phyloP scores from a whole-genome alignment of 2,329 filamentous ascomycete genomes.

The Plenodomus lindquistii region DNA sequence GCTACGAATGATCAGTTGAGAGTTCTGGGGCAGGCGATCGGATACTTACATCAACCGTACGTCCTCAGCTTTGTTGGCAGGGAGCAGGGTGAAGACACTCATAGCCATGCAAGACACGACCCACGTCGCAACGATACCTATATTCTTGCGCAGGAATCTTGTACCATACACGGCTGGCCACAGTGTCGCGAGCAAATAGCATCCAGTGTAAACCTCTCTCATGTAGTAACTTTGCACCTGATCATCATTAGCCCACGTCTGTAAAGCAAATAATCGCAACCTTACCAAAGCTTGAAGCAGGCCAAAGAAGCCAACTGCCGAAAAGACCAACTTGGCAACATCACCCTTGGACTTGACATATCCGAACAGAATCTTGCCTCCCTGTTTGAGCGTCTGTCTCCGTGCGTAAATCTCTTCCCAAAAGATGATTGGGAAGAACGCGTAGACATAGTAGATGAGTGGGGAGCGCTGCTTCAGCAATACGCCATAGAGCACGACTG shows the following conservation, averaged over 20 bases:
- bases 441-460: slow-evolving; percentile 84
- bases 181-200: slow-evolving; percentile 74
- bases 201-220: slow-evolving; percentile 80
- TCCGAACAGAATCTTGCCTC: slow-evolving; percentile 69
- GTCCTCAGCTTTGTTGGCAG: slow-evolving; percentile 83
- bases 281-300: slow-evolving; percentile 74
- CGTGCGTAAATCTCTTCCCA: slow-evolving; percentile 94
- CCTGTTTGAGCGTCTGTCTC: slow-evolving; percentile 68
- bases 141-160: slow-evolving; percentile 70
- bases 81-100: slow-evolving; percentile 88
- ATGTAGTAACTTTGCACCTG: slow-evolving; percentile 91
- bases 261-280: background rate
- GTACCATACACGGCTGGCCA: slow-evolving; percentile 80
- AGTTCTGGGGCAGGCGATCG: too few relatives aligned
- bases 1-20: slow-evolving; percentile 49
- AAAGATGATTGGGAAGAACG: slow-evolving; percentile 88
- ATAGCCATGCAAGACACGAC: slow-evolving; percentile 75
- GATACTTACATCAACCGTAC: slow-evolving; percentile 70
- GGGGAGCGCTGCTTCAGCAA: slow-evolving; percentile 81
- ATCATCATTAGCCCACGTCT: slow-evolving; percentile 6
- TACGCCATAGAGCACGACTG: slow-evolving; percentile 76
- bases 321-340: slow-evolving; percentile 63
- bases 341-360: slow-evolving; percentile 66
- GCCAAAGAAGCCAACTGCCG: slow-evolving; percentile 69
- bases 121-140: slow-evolving; percentile 71